Evolutionary conservation across 2,329 filamentous ascomycete species (phyloP).

Genomic region (Penicillium oxalicum): DNA sequence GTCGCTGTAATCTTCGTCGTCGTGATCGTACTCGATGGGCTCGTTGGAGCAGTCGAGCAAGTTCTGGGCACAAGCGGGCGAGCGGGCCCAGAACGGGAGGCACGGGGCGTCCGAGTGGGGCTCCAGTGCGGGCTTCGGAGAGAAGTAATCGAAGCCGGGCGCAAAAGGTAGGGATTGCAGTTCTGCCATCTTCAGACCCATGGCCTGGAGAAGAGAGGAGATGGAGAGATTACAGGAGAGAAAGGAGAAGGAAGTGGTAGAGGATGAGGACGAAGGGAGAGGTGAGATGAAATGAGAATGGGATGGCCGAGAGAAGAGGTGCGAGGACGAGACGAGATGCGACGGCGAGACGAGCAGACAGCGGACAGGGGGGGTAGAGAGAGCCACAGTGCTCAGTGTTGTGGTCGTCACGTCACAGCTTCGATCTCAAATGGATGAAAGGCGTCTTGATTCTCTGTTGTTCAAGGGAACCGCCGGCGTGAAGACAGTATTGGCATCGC

Average conservation of each 20-base stretch:
- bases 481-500: slow-evolving; percentile 12
- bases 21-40: slow-evolving; percentile 40
- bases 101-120: slow-evolving; percentile 21
- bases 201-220: background rate
- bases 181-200: slow-evolving; percentile 25
- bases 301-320: too few species aligned
- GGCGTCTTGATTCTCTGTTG: too few species aligned
- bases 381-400: background rate
- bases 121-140: slow-evolving; percentile 9
- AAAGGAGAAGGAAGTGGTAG: background rate
- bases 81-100: slow-evolving; percentile 37
- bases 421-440: too few species aligned
- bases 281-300: too few species aligned
- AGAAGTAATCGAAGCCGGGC: slow-evolving; percentile 6
- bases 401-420: too few species aligned
- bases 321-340: too few species aligned
- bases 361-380: slow-evolving; percentile 1
- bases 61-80: slow-evolving; percentile 36
- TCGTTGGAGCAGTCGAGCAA: slow-evolving; percentile 36
- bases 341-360: background rate
- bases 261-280: too few species aligned
- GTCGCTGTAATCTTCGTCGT: slow-evolving; percentile 38
- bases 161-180: slow-evolving; percentile 21
- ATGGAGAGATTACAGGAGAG: background rate
- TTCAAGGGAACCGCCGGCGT: background rate